phyloP scores from a whole-genome alignment of 78 protist genomes.

The Dictyostelium intermedium region DNA sequence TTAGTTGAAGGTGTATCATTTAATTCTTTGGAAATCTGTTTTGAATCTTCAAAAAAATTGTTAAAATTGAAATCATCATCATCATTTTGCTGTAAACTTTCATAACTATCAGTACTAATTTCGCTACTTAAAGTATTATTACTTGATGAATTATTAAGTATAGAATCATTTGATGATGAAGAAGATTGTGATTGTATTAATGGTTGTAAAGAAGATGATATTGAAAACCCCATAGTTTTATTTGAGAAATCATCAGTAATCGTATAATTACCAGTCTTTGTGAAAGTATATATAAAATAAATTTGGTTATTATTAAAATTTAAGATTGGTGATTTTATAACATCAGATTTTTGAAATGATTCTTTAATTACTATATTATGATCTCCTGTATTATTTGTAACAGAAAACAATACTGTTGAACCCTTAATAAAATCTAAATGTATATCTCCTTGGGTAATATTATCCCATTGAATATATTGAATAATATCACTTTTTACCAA shows the following conservation, averaged over 20 bases:
- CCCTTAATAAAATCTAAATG: neutral
- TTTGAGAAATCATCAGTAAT: neutral
- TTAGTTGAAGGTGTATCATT: neutral
- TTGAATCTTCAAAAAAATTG: neutral
- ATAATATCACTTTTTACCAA: neutral
- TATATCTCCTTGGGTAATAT: neutral
- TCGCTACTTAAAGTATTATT: no score
- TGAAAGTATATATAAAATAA: neutral
- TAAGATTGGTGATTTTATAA: neutral
- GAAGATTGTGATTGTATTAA: neutral
- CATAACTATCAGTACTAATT: no score
- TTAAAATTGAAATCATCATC: no score
- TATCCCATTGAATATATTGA: neutral
- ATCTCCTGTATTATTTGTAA: conserved; percentile 2
- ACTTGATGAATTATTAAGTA: neutral
- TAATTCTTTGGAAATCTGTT: no score
- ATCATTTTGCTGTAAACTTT: no score
- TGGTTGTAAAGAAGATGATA: neutral
- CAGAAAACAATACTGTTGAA: neutral
- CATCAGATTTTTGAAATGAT: neutral
- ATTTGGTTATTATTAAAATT: neutral
- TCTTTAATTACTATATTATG: neutral
- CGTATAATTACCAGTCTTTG: neutral
- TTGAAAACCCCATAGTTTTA: neutral
- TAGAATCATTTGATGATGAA: neutral